Base-by-base conservation (phyloP, 2,329 filamentous ascomycete species). In the Calonectria honghensis region DNA sequence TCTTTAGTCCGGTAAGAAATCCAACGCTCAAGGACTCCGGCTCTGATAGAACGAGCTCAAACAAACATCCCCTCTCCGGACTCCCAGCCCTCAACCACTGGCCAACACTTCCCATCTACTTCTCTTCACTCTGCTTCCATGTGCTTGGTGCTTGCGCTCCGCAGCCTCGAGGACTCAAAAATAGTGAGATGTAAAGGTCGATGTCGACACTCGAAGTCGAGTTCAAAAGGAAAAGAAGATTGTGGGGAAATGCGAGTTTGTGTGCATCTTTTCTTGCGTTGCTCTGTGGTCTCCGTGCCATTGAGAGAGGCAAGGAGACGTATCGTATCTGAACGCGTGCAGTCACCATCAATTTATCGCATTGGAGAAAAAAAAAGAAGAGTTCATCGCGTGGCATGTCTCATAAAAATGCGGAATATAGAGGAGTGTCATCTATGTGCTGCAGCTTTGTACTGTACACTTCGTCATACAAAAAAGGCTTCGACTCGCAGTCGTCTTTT, bases 301-400 rank as follows among this genome's bases (percentile, higher is more conserved):
- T 89, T 77, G 83, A 78, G 73, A 57, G 73, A 77, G 86, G 87
- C 88, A 90, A 83, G 83, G 85, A 91, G 90, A 91, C 85, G 91
- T 92, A 92, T 91, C 89, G 89, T 92, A 91, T 91, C 90, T 88
- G 86, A 89, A 91, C 90, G 90, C 90, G 85, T 85, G 24, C 24
- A 37, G 16, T 45, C 32, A 57, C 61, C 13, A 45, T 32, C 39
- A 10, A 14, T 48, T 31, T 16, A 54, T 48, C 24, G 14, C 20
- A 20, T 7, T 6, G 24, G 32, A 35, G 24, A 63, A 18, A 16
- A 39, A 24, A 27, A 48, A 48, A 24, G 37, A 63, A 24, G 20
- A 20, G 31, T 63, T 63, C 27, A 68, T 74, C 48, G 45, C 16
- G 35, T 32, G 31, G 24, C 41, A 63, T 59, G 35, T 70, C 18